These are phyloP conservation scores for Rubroboletus satanas DNA, from an alignment of 768 basidiomycete genomes.

Conservation along the genomic window DNA sequence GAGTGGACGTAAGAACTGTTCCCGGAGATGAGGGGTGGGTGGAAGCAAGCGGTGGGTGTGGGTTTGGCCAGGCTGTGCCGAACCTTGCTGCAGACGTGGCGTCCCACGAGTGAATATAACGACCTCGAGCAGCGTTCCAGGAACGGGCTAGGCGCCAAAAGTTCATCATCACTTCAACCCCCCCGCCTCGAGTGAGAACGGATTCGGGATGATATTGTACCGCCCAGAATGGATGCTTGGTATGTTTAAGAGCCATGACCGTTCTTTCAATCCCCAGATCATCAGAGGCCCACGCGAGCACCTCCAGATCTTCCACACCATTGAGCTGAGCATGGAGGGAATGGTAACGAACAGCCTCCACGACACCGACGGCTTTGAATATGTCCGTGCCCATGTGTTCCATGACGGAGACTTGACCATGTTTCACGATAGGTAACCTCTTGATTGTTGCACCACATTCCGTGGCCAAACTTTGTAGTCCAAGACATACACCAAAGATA, in stretches of 20 bases:
- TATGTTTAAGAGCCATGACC: constrained; percentile 72
- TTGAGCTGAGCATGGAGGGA: constrained; percentile 63
- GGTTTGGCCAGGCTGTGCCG: constrained; percentile 58
- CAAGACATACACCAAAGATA: constrained; percentile 81
- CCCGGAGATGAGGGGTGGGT: constrained; percentile 21
- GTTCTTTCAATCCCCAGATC: constrained; percentile 61
- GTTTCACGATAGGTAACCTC: constrained; percentile 66
- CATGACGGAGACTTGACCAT: constrained; percentile 69
- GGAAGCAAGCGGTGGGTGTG: constrained; percentile 22
- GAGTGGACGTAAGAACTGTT: constrained; percentile 35
- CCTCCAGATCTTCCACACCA: constrained; percentile 48
- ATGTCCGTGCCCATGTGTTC: constrained; percentile 55
- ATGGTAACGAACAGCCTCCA: constrained; percentile 74
- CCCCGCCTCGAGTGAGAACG: constrained; percentile 65
- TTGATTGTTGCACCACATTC: constrained; percentile 61
- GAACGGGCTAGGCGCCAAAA: constrained; percentile 67
- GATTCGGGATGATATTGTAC: constrained; percentile 92
- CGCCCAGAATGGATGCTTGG: constrained; percentile 69
- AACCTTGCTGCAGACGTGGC: constrained; percentile 33
- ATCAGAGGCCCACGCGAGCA: constrained; percentile 72
- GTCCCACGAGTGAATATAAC: constrained; percentile 43
- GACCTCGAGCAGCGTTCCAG: constrained; percentile 46
- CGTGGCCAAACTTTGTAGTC: constrained; percentile 70
- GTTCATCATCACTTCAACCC: constrained; percentile 62
- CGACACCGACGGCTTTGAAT: constrained; percentile 52